Conservation (phyloP, 257 asterid species). For the Sherardia arvensis region DNA sequence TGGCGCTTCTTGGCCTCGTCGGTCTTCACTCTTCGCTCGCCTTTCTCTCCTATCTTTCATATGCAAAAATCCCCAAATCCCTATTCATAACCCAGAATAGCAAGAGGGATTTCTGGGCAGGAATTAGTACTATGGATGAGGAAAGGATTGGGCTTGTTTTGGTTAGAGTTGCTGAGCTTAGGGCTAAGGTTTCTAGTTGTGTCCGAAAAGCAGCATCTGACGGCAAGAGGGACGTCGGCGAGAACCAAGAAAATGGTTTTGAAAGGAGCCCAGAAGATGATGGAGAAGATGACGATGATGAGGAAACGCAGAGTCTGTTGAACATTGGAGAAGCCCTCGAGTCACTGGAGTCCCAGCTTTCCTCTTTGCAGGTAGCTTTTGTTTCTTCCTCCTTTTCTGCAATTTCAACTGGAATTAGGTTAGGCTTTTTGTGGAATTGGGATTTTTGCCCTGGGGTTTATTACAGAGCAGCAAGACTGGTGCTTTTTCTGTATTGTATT, state of each 20-base stretch:
- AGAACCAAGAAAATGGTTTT: constrained; percentile 4
- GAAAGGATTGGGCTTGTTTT: constrained; percentile 35
- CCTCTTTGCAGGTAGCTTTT: constrained; percentile 51
- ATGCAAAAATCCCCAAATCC: too few species aligned
- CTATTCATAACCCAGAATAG: not conserved
- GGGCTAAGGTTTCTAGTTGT: constrained; percentile 31
- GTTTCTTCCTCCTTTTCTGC: not conserved
- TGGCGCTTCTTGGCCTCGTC: constrained; percentile 8
- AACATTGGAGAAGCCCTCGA: constrained; percentile 72
- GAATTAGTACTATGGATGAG: constrained; percentile 24
- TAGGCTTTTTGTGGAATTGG: not conserved
- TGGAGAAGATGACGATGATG: constrained; percentile 13
- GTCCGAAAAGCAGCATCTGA: constrained; percentile 14
- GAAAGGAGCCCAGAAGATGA: constrained; percentile 4
- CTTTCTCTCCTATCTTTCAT: not conserved
- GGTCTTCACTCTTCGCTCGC: not conserved
- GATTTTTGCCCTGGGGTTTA: constrained; percentile 9
- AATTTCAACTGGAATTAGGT: constrained; percentile 1
- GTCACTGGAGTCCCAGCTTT: constrained; percentile 68
- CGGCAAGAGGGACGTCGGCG: constrained; percentile 12
- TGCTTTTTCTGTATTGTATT: not conserved
- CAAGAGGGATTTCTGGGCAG: not conserved
- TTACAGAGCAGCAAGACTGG: not conserved
- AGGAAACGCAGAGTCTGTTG: constrained; percentile 51
- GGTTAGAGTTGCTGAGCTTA: constrained; percentile 32